Percentiles rank a stretch among this genome's conserved stretches.
Conservation (phyloP, 768 basidiomycete species). For the Leccinellum luteum region DNA sequence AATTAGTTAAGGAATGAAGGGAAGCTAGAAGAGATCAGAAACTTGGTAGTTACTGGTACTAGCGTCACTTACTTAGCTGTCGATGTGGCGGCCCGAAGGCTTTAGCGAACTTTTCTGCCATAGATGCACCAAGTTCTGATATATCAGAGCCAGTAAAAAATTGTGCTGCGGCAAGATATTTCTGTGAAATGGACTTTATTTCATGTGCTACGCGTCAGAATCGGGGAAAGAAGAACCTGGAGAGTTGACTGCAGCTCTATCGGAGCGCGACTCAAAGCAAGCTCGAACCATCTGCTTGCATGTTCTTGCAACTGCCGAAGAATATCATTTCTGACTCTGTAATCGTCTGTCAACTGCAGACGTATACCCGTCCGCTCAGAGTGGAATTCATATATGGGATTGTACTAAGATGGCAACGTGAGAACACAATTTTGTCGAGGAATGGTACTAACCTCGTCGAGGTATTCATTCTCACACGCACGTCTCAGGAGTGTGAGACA, state of each 20-base stretch:
- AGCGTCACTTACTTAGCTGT: slow-evolving; percentile 59
- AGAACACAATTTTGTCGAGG: background rate
- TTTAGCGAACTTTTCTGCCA: slow-evolving; percentile 85
- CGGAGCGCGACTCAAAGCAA: slow-evolving; percentile 85
- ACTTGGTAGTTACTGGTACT: background rate
- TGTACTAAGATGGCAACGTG: slow-evolving; percentile 57
- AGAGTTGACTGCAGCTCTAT: slow-evolving; percentile 90
- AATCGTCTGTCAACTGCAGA: slow-evolving; percentile 83
- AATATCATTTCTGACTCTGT: slow-evolving; percentile 81
- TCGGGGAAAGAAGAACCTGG: slow-evolving; percentile 52
- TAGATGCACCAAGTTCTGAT: slow-evolving; percentile 87
- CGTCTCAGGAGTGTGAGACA: slow-evolving; percentile 84
- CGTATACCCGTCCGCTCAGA: slow-evolving; percentile 76
- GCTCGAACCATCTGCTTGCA: slow-evolving; percentile 80
- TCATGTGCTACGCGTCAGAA: background rate
- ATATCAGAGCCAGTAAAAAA: slow-evolving; percentile 66
- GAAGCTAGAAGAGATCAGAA: slow-evolving; percentile 41
- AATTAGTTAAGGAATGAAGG: slow-evolving; percentile 50
- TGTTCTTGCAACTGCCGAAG: slow-evolving; percentile 69
- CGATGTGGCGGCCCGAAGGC: slow-evolving; percentile 75
- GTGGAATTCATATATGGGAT: slow-evolving; percentile 78
- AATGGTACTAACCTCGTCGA: slow-evolving; percentile 69
- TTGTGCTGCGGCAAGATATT: slow-evolving; percentile 81
- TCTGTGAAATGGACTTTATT: slow-evolving; percentile 43
- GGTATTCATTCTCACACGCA: slow-evolving; percentile 86